Evolutionary conservation across 2,329 filamentous ascomycete genomes (phyloP).

Genomic region (Drechslerella coelobrocha): DNA sequence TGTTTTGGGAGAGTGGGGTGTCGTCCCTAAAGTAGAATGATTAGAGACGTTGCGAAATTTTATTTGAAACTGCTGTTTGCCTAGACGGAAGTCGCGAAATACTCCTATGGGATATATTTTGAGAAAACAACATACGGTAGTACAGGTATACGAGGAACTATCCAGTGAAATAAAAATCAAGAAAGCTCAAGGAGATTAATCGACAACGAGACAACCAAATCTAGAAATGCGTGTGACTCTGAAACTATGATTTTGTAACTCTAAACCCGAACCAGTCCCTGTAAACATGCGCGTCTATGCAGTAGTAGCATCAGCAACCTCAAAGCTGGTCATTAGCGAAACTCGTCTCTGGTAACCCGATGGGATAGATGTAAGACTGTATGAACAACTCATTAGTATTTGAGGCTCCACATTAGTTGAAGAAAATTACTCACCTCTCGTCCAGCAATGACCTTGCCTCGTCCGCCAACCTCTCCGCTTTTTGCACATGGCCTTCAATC

Average conservation of each 20-base stretch:
- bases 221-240: too few relatives aligned
- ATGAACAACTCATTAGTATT: background rate
- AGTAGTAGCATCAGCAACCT: constrained; percentile 37
- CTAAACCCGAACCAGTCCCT: too few relatives aligned
- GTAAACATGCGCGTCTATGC: constrained; percentile 11
- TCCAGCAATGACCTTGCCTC: constrained; percentile 31
- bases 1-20: constrained; percentile 40
- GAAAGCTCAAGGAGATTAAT: too few relatives aligned
- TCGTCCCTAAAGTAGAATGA: constrained; percentile 6
- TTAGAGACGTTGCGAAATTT: too few relatives aligned
- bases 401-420: background rate
- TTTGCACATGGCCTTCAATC: constrained; percentile 26
- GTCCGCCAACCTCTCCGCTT: constrained; percentile 31
- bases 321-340: constrained; percentile 46
- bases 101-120: too few relatives aligned
- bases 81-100: too few relatives aligned
- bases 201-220: too few relatives aligned
- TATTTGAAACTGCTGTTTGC: too few relatives aligned
- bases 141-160: too few relatives aligned
- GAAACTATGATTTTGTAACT: too few relatives aligned
- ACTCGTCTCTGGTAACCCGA: constrained; percentile 35
- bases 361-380: constrained; percentile 38
- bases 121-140: too few relatives aligned
- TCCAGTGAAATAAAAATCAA: too few relatives aligned
- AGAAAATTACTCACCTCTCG: constrained; percentile 19